Evolutionary conservation across 2,329 filamentous ascomycete species (phyloP), one percentile per base, ranked within the genome.

Genomic region (Paracoccidioides brasiliensis): DNA sequence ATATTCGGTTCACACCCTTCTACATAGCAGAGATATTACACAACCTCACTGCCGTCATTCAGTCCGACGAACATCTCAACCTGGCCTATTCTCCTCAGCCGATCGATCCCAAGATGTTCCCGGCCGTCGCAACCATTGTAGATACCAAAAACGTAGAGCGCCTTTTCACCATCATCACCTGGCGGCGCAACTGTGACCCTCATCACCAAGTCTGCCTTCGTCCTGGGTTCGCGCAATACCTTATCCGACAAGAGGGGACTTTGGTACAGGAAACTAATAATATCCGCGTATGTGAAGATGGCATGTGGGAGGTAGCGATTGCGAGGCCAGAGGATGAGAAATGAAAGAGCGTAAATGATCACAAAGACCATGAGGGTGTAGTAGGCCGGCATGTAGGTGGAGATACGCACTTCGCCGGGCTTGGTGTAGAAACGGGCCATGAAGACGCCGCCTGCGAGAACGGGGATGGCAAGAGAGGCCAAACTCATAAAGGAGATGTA

Each of bases 261-360:
- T 61, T 84, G 83, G 57, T 87, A 82, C 44, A 91, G 76, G 67
- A 91, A 90, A 64, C 82, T 85, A 62, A 94, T 79, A 28, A 90
- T 76, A 66, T 90, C 88, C 1, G 86, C 86, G 15, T 94, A 76
- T 49, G 80, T 88, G 58, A 78, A 80, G 43, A 87, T 82, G 4
- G 78, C 77, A 66, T 94, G 89, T 0, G 89, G 88, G 1, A 95
- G 78, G 44, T 83, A 81, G 42, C 77, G 74, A 44, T 75, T 72
- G 12, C 86, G 72, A 0, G 85, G 85, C 62, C 86, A 72, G 56
- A 88, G 72, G 5, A 80, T 69, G 44, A 80, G 66, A 52, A 91
- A 74, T 10, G 78, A 82, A n/a, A 82, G 61, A 9, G 84, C 75
- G 70, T 86, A 91, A 30, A 95, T 70, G 30, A 82, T 74, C 3